These are phyloP conservation scores for Fusarium sarcochroum DNA, from an alignment of 2,329 filamentous ascomycete species.

Conservation along the genomic window DNA sequence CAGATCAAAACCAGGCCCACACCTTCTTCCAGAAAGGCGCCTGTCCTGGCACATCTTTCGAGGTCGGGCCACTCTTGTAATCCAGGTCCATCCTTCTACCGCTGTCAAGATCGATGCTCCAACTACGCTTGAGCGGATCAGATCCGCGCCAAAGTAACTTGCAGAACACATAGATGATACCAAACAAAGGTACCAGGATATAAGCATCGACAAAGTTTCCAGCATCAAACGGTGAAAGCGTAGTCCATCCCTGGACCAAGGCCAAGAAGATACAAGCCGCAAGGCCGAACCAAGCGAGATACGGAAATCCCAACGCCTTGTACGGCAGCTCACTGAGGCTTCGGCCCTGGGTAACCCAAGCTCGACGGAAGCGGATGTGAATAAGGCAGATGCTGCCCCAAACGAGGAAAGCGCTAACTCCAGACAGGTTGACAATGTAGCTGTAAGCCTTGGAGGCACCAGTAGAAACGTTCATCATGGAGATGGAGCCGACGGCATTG, in stretches of 20 bases:
- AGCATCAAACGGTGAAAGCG: constrained; percentile 69
- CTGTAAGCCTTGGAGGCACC: constrained; percentile 75
- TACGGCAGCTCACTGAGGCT: constrained; percentile 68
- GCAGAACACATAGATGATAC: constrained; percentile 68
- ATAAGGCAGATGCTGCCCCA: constrained; percentile 80
- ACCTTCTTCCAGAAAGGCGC: constrained; percentile 61
- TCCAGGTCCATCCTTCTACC: constrained; percentile 70
- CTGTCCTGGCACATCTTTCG: constrained; percentile 47
- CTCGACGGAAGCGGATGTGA: constrained; percentile 78
- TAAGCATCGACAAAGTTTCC: constrained; percentile 75
- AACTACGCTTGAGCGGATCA: constrained; percentile 64
- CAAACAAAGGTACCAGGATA: constrained; percentile 72
- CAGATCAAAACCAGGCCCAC: constrained; percentile 57
- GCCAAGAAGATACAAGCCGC: constrained; percentile 71
- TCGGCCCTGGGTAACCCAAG: constrained; percentile 72
- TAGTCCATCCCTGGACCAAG: constrained; percentile 73
- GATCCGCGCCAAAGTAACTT: constrained; percentile 66
- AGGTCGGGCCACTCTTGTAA: constrained; percentile 54
- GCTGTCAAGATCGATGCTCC: constrained; percentile 70
- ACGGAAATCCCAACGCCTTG: constrained; percentile 67
- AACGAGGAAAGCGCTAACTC: constrained; percentile 79
- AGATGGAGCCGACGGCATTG: constrained; percentile 78
- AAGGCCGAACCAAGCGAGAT: constrained; percentile 71
- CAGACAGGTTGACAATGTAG: constrained; percentile 79
- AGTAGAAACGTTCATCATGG: constrained; percentile 81